Evolutionary conservation across 2,329 filamentous ascomycete species (phyloP), one percentile per base, ranked within the genome.

Genomic region (Curvularia sp.): DNA sequence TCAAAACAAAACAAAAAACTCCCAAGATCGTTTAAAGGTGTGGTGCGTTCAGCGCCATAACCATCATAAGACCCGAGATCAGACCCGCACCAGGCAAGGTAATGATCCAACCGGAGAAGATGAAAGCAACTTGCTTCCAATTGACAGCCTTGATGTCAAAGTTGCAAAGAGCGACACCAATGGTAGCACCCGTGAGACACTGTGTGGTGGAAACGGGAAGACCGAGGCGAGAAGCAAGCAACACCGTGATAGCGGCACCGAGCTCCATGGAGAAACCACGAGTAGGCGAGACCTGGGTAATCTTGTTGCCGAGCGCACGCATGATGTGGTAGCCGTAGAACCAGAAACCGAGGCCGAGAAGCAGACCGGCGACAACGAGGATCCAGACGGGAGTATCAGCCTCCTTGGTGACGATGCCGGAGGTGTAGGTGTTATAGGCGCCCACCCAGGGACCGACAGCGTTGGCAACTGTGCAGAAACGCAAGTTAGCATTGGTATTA

Each of bases 181-280:
- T 63, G 7, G 63, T 55, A 22, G 71, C 63, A 7, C 71, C 71
- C 5, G 67, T 69, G 53, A 73, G 48, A 43, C 86, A 89, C 76
- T 88, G 86, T 0, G 86, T 88, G 0, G 87, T 89, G 2, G 86
- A 88, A 33, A 89, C 82, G 2, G 87, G 87, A 2, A 89, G 83
- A 54, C 83, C 80, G 26, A 88, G 81, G 53, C 85, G 84, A 2
- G 86, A 88, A 49, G 86, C 86, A 57, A 89, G 72, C 53, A 89
- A 82, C 56, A 89, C 83, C 15, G 87, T 88, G 61, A 86, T 81
- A 44, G 86, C 85, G 24, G 84, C 83, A 15, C 71, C 71, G n/a
- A 74, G 57, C 54, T 74, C 71, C 33, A 70, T 69, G 18, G 70
- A 63, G 33, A 72, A 73, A 0, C 85, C 85, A 66, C 85, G 82